These are phyloP conservation scores for Bipolaris oryzae DNA, from an alignment of 2,329 filamentous ascomycete genomes.

Conservation along the genomic window DNA sequence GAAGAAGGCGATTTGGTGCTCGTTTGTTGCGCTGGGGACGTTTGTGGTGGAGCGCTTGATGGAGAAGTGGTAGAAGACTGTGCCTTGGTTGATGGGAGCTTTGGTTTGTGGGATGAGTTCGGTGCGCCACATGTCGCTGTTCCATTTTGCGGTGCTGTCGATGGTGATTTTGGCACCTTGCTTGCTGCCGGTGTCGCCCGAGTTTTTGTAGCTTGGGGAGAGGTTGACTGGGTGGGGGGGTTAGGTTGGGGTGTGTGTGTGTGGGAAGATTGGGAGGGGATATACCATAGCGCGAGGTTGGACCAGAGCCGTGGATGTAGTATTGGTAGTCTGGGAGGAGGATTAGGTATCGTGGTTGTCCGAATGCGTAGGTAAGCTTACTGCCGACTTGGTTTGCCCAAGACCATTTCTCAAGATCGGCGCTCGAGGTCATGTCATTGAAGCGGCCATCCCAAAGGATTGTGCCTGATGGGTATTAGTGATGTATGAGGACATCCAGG, in stretches of 20 bases:
- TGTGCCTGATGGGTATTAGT: slow-evolving; percentile 43
- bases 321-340: slow-evolving; percentile 65
- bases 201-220: slow-evolving; percentile 66
- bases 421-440: slow-evolving; percentile 62
- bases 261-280: background rate
- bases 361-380: slow-evolving; percentile 49
- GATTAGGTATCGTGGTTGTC: background rate
- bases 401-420: slow-evolving; percentile 66
- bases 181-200: slow-evolving; percentile 64
- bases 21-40: slow-evolving; percentile 64
- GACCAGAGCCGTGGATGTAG: slow-evolving; percentile 69
- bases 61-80: slow-evolving; percentile 74
- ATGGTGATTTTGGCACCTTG: slow-evolving; percentile 74
- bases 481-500: background rate
- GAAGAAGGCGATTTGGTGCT: slow-evolving; percentile 71
- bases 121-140: slow-evolving; percentile 75
- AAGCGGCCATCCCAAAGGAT: slow-evolving; percentile 71
- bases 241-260: background rate
- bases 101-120: slow-evolving; percentile 75
- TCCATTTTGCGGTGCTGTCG: slow-evolving; percentile 69
- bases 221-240: slow-evolving; percentile 56
- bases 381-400: slow-evolving; percentile 70
- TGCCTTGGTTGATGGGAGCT: slow-evolving; percentile 68
- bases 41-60: slow-evolving; percentile 66
- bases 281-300: slow-evolving; percentile 59